A percentile compares a stretch with the other conserved stretches of the same genome.
Evolutionary conservation across 148 eudicot genomes (phyloP).

Genomic region (Amaranthus cruentus): DNA sequence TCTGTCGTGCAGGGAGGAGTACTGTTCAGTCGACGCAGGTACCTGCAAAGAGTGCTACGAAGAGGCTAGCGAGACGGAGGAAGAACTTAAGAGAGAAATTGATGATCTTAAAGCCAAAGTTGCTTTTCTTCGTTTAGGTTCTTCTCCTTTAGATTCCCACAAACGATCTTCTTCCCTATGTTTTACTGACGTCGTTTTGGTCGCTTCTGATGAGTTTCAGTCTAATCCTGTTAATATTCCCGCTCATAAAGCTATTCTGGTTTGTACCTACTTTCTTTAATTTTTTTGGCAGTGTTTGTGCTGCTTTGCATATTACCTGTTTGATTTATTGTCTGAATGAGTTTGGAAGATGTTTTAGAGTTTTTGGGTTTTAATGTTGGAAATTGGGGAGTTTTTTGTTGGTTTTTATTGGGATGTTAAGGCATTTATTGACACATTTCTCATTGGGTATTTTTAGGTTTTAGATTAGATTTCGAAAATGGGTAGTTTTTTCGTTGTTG

Average conservation of each 20-base stretch:
- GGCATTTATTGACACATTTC: no score
- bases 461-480: no score
- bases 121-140: conserved; percentile 41
- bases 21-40: conserved; percentile 47
- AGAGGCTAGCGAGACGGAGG: conserved; percentile 85
- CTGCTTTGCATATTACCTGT: conserved; percentile 21
- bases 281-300: neutral
- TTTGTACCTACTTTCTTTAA: conserved; percentile 20
- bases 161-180: conserved; percentile 12
- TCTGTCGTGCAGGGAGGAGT: conserved; percentile 66
- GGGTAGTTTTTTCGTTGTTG: no score
- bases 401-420: neutral
- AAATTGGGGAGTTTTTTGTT: neutral
- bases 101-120: conserved; percentile 70
- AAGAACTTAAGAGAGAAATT: conserved; percentile 72
- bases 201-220: conserved; percentile 42
- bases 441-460: no score
- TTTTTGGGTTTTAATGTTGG: neutral
- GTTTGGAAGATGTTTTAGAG: neutral
- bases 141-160: conserved; percentile 22
- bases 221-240: conserved; percentile 41
- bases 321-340: conserved; percentile 23
- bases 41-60: conserved; percentile 91
- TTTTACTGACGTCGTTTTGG: conserved; percentile 69
- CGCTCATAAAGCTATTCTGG: conserved; percentile 77